Evolutionary conservation across 148 eudicot genomes (phyloP), one percentile per base, ranked within the genome.

Genomic region (Mesembryanthemum crystallinum): DNA sequence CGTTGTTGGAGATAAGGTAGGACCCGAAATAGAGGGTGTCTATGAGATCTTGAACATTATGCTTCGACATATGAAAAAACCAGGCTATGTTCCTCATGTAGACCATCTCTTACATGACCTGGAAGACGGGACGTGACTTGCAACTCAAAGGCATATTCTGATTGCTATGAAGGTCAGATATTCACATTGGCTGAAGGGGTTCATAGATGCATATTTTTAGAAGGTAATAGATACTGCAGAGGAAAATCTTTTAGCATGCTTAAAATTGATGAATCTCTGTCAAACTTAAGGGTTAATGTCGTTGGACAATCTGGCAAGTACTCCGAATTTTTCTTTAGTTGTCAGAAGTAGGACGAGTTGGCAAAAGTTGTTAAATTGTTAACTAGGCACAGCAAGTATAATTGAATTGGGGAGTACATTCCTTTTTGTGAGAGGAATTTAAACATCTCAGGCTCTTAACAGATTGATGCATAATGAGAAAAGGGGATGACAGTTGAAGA

Each of bases 1-100:
- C 67, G 95, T 89, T 49, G 94, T 87, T 55, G 88, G 91, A 81
- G 97, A 90, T 77, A 84, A 86, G 72, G 57, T 78, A 74, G 88
- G 97, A 57, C 76, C 82, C 14, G 86, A 86, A 37, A 72, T 75
- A 29, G 90, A 87, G 63, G 78, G 71, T 58, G 89, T 87, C 3
- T 86, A 89, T 78, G 83, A 80, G 33, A 83, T 88, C 62, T 71
- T 87, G 57, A 78, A 77, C 64, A 63, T 76, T 66, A 76, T 92
- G 73, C 71, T 73, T 66, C 45, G 63, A 76, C 93, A 92, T 81
- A 89, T 90, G 86, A 77, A 76, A 71, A 87, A 74, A 59, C 77
- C 43, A 54, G 76, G 73, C 39, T 35, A 72, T 79, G 70, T 54
- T 43, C 83, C 80, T 69, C 87, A 89, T 58, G 49, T 78, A 30